These are phyloP conservation scores for Rhodotorula sp. DNA, from an alignment of 1,284 basidiomycete species.

Conservation along the genomic window DNA sequence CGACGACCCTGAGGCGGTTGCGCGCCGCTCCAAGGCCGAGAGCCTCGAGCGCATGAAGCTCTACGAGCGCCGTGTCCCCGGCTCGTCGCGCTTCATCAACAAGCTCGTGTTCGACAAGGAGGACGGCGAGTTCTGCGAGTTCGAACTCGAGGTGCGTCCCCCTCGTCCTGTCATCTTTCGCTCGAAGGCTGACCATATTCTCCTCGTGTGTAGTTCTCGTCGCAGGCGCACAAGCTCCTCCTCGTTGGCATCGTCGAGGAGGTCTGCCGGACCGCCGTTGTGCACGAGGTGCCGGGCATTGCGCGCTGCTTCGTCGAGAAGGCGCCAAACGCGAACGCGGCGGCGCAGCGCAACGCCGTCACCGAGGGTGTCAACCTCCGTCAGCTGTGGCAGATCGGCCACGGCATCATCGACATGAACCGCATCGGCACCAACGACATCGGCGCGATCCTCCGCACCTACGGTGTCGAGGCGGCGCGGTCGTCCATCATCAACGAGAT, in stretches of 20 bases:
- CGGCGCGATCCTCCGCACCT: conserved; percentile 84
- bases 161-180: background rate
- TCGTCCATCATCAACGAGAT: conserved; percentile 67
- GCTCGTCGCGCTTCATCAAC: conserved; percentile 57
- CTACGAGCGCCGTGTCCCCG: conserved; percentile 57
- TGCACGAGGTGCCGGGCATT: conserved; percentile 86
- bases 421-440: conserved; percentile 94
- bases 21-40: conserved; percentile 53
- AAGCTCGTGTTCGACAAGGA: conserved; percentile 71
- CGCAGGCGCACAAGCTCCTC: conserved; percentile 77
- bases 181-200: background rate
- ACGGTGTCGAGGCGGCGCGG: conserved; percentile 59
- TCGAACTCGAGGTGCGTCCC: conserved; percentile 73
- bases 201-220: conserved; percentile 56
- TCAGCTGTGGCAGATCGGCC: conserved; percentile 86
- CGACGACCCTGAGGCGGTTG: conserved; percentile 50
- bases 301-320: conserved; percentile 74
- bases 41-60: conserved; percentile 49
- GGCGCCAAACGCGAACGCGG: conserved; percentile 54
- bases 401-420: conserved; percentile 77
- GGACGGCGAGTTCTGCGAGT: conserved; percentile 65
- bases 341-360: conserved; percentile 53
- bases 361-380: conserved; percentile 84
- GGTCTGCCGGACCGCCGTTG: conserved; percentile 75
- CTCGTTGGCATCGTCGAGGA: conserved; percentile 88